Evolutionary conservation across 2,329 filamentous ascomycete species (phyloP).

Genomic region (Penicillium sclerotigenum): DNA sequence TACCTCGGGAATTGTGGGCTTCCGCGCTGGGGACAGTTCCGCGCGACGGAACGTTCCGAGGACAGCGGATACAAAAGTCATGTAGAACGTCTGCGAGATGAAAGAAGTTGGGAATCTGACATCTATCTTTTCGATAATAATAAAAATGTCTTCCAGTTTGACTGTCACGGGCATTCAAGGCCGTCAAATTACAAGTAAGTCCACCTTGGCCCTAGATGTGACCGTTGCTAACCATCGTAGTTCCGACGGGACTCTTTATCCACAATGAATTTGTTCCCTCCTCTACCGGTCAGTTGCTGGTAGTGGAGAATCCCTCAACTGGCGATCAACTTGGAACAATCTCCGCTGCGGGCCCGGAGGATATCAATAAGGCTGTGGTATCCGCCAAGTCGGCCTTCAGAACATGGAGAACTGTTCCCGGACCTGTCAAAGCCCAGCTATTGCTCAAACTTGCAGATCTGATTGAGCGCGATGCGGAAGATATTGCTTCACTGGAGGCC

Average conservation of each 20-base stretch:
- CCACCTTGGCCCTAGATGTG: background rate
- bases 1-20: background rate
- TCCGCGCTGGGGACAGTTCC: background rate
- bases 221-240: constrained; percentile 6
- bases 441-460: constrained; percentile 28
- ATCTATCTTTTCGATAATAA: background rate
- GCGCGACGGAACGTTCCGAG: constrained; percentile 5
- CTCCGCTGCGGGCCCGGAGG: constrained; percentile 23
- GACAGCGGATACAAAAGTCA: constrained; percentile 1
- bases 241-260: constrained; percentile 30
- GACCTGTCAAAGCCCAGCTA: constrained; percentile 16
- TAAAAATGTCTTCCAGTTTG: constrained; percentile 8
- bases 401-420: constrained; percentile 25
- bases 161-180: constrained; percentile 17
- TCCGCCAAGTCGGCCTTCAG: constrained; percentile 20
- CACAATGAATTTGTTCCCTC: constrained; percentile 29
- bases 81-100: background rate
- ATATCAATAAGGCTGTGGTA: constrained; percentile 26
- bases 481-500: constrained; percentile 26
- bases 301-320: constrained; percentile 26
- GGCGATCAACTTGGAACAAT: constrained; percentile 22
- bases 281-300: constrained; percentile 14
- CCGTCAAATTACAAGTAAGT: constrained; percentile 16
- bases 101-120: background rate
- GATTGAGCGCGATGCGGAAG: constrained; percentile 28